phyloP scores from a whole-genome alignment of 1,139 yeast species.

The Debaryomyces singareniensis region DNA sequence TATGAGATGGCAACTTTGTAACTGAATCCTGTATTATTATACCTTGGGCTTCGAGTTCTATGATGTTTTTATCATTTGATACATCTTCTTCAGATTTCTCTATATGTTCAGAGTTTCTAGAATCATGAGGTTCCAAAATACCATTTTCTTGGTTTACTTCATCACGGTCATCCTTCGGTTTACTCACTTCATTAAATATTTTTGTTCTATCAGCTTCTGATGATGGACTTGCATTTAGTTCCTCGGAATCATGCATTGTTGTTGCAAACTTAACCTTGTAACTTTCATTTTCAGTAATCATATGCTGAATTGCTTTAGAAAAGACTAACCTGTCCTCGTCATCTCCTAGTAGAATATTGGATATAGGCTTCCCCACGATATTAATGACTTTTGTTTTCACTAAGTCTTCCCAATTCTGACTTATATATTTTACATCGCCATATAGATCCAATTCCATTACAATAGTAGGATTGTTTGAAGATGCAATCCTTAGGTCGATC shows the following conservation, averaged over 20 bases:
- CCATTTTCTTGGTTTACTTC: conserved; percentile 3
- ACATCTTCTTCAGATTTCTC: conserved; percentile 12
- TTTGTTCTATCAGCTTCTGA: not conserved
- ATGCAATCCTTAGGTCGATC: conserved; percentile 48
- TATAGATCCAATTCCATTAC: conserved; percentile 79
- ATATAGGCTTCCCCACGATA: conserved; percentile 53
- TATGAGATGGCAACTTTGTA: conserved; percentile 62
- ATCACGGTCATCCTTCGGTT: conserved; percentile 1
- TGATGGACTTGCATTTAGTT: not conserved
- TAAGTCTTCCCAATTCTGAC: conserved; percentile 71
- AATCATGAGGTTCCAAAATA: conserved; percentile 2
- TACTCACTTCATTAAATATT: not conserved
- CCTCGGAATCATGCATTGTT: conserved; percentile 34
- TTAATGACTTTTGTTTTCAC: conserved; percentile 60
- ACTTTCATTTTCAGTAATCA: conserved; percentile 70
- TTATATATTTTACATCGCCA: conserved; percentile 68
- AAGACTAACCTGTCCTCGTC: conserved; percentile 61
- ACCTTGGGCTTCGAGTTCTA: conserved; percentile 92
- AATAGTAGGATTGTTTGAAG: conserved; percentile 69
- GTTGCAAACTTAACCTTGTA: conserved; percentile 71
- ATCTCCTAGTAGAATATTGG: conserved; percentile 61
- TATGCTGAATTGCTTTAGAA: conserved; percentile 60
- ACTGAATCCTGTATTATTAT: conserved; percentile 70
- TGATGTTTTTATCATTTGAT: conserved; percentile 52
- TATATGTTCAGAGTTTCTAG: conserved; percentile 1